Conservation (phyloP, 176 grass and related monocot genomes). For the Phyllostachys edulis region DNA sequence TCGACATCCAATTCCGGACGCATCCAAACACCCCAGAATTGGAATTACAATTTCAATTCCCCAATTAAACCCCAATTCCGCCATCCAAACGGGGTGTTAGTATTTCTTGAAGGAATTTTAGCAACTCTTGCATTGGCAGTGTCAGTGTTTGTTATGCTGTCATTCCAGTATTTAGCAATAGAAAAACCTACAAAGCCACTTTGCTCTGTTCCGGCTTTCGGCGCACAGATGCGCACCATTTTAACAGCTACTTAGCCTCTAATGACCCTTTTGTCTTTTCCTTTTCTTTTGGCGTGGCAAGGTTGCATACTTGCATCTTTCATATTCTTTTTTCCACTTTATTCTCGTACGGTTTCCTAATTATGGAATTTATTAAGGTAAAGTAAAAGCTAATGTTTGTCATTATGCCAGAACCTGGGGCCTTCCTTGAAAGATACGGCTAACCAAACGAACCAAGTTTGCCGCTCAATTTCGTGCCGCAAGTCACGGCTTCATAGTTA, state of each 20-base stretch:
- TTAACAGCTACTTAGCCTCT: background rate
- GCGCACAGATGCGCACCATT: background rate
- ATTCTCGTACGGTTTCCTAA: background rate
- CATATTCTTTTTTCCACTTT: background rate
- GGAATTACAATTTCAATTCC: too few species aligned
- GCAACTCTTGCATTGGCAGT: background rate
- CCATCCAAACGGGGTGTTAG: too few species aligned
- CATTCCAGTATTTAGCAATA: background rate
- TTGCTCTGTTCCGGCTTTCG: slow-evolving; percentile 9
- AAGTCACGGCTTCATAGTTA: background rate
- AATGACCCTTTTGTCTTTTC: background rate
- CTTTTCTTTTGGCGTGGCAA: slow-evolving; percentile 10
- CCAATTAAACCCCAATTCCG: too few species aligned
- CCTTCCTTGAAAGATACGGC: slow-evolving; percentile 32
- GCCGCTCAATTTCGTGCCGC: background rate
- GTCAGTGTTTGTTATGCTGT: background rate
- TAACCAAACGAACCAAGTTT: slow-evolving; percentile 5
- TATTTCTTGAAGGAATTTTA: background rate
- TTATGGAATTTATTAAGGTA: slow-evolving; percentile 20
- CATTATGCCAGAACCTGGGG: slow-evolving; percentile 31
- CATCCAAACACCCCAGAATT: too few species aligned
- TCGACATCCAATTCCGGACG: too few species aligned
- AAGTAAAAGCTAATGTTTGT: slow-evolving; percentile 44
- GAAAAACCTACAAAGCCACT: background rate
- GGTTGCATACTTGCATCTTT: slow-evolving; percentile 6